Evolutionary conservation across 108 stramenopile genomes (phyloP).

Genomic region (Nannochloropsis oceanica): DNA sequence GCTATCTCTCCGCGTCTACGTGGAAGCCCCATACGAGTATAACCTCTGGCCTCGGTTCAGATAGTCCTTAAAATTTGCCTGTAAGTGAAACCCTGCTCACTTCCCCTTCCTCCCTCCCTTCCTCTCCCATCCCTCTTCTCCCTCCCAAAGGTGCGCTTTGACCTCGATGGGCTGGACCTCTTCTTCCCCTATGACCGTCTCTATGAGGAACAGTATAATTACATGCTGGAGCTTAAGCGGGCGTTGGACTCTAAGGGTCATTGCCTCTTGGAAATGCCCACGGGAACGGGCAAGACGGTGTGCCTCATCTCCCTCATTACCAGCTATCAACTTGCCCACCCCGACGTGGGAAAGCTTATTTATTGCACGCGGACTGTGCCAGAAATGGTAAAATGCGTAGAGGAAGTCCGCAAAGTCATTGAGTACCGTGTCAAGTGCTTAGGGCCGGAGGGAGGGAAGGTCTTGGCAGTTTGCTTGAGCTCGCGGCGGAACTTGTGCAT

Average conservation of each 20-base stretch:
- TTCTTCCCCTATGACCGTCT: conserved; percentile 95
- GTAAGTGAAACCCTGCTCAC: not conserved
- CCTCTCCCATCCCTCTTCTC: conserved; percentile 12
- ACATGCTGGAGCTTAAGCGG: conserved; percentile 94
- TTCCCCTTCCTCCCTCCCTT: not conserved
- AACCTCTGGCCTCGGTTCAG: too few species aligned
- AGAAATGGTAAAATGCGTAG: conserved; percentile 96
- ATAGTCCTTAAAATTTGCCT: too few species aligned
- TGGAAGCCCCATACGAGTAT: too few species aligned
- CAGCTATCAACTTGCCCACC: conserved; percentile 77
- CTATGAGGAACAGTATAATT: conserved; percentile 95
- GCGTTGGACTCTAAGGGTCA: conserved; percentile 93
- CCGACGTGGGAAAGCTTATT: conserved; percentile 86
- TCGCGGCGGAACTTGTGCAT: conserved; percentile 97
- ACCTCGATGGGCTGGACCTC: conserved; percentile 88
- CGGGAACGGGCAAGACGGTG: conserved; percentile 76
- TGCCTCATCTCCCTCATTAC: conserved; percentile 91
- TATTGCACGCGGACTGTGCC: conserved; percentile 99
- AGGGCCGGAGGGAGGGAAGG: conserved; percentile 36
- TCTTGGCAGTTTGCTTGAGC: conserved; percentile 82
- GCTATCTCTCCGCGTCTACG: too few species aligned
- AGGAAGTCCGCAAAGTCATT: conserved; percentile 83
- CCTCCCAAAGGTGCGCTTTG: conserved; percentile 57
- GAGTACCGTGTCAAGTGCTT: conserved; percentile 64
- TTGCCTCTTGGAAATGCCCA: conserved; percentile 96